Percentiles rank a stretch among this genome's conserved stretches.
Conservation (phyloP, 2,329 filamentous ascomycete genomes). For the Byssothecium circinans region DNA sequence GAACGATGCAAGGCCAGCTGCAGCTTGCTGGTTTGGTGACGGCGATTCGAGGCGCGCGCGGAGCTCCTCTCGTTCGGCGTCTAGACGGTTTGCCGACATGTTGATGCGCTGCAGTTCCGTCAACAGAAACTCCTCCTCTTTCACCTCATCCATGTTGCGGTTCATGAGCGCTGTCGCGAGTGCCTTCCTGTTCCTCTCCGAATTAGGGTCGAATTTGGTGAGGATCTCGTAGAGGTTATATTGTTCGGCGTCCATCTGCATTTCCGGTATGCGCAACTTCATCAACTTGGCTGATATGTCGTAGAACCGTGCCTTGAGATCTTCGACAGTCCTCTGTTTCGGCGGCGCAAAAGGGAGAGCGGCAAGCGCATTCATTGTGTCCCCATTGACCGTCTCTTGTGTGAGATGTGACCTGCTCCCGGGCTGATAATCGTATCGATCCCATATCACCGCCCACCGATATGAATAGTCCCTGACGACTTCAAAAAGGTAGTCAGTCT, state of each 20-base stretch:
- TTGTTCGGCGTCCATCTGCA: constrained; percentile 78
- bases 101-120: constrained; percentile 91
- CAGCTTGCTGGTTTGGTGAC: constrained; percentile 51
- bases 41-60: constrained; percentile 87
- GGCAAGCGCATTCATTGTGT: constrained; percentile 27
- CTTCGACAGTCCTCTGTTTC: constrained; percentile 74
- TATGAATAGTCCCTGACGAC: constrained; percentile 78
- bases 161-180: constrained; percentile 79
- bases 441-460: constrained; percentile 88
- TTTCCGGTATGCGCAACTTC: constrained; percentile 44
- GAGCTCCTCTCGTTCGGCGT: constrained; percentile 83
- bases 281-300: constrained; percentile 65
- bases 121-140: constrained; percentile 87
- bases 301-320: constrained; percentile 90
- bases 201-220: constrained; percentile 78
- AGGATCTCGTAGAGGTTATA: constrained; percentile 83
- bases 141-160: constrained; percentile 81
- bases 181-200: constrained; percentile 79
- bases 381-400: constrained; percentile 22
- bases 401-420: constrained; percentile 27
- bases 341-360: constrained; percentile 47
- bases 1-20: constrained; percentile 57
- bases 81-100: constrained; percentile 79
- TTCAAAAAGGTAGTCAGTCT: constrained; percentile 87
- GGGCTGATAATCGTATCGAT: constrained; percentile 79